Conservation (phyloP, 768 basidiomycete genomes). For the Tremella fuciformis region DNA sequence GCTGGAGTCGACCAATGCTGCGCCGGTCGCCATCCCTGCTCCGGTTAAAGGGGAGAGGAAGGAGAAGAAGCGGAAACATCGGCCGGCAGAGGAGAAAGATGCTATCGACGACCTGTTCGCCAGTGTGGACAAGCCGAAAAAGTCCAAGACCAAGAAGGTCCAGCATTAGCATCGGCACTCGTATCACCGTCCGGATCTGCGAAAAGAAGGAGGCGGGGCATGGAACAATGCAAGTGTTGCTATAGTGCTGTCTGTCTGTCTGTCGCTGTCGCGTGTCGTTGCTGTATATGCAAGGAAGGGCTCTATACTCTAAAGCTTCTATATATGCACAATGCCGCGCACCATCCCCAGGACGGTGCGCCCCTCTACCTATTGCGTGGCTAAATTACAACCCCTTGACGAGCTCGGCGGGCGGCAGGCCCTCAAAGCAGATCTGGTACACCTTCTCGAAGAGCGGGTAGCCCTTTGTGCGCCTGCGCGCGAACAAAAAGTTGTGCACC, state of each 20-base stretch:
- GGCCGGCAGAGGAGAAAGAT: conserved; percentile 22
- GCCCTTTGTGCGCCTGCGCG: conserved; percentile 47
- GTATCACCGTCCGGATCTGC: background rate
- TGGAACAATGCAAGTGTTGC: background rate
- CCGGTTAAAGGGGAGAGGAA: conserved; percentile 1
- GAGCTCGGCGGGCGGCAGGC: conserved; percentile 36
- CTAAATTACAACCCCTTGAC: conserved; percentile 33
- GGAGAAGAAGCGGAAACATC: conserved; percentile 24
- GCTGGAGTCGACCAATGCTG: background rate
- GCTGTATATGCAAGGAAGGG: background rate
- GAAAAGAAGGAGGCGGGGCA: background rate
- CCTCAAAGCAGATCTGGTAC: conserved; percentile 50
- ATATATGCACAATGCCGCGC: too few species aligned
- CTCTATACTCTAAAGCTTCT: too few species aligned
- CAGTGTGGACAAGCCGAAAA: conserved; percentile 34
- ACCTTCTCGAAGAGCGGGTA: conserved; percentile 52
- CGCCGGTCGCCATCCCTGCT: background rate
- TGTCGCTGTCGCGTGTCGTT: background rate
- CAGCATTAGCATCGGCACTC: too few species aligned
- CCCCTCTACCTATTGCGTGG: background rate
- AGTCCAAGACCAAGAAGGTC: conserved; percentile 12
- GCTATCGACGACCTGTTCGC: conserved; percentile 49
- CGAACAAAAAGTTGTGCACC: conserved; percentile 54
- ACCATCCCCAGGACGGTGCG: too few species aligned
- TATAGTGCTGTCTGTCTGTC: conserved; percentile 1